These are phyloP conservation scores for Obba rivulosa DNA, from an alignment of 768 basidiomycete genomes.

Conservation along the genomic window DNA sequence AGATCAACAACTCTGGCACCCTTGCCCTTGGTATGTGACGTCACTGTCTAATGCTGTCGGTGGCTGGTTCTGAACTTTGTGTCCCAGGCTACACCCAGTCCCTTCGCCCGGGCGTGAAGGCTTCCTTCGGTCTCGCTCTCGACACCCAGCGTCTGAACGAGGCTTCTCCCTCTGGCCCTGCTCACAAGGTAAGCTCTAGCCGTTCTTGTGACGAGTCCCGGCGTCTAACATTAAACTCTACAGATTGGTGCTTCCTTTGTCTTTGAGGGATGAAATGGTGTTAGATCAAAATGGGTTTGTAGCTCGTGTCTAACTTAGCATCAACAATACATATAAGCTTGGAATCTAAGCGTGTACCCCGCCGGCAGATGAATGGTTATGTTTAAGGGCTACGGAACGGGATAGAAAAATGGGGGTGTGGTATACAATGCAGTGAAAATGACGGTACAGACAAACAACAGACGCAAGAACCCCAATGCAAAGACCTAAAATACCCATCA, in stretches of 20 bases:
- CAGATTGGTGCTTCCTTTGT: constrained; percentile 69
- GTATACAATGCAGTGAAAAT: too few relatives aligned
- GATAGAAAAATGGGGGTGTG: too few relatives aligned
- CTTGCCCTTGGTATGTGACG: constrained; percentile 64
- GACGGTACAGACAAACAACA: too few relatives aligned
- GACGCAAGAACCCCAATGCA: too few relatives aligned
- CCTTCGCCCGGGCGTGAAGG: constrained; percentile 90
- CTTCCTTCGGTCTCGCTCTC: constrained; percentile 89
- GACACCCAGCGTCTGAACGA: constrained; percentile 93
- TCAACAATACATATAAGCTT: not conserved
- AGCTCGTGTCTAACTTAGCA: not conserved
- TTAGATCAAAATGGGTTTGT: not conserved
- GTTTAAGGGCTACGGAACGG: too few relatives aligned
- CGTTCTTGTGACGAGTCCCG: not conserved
- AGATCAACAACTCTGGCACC: constrained; percentile 96
- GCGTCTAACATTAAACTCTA: not conserved
- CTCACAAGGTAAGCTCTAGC: constrained; percentile 58
- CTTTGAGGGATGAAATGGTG: constrained; percentile 46
- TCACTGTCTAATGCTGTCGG: not conserved
- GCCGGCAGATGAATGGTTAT: too few relatives aligned
- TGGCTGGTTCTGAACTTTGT: constrained; percentile 9
- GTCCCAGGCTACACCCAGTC: constrained; percentile 79
- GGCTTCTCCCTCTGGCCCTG: constrained; percentile 47
- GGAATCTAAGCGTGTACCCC: too few relatives aligned
- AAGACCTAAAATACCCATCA: too few relatives aligned